Conservation (phyloP, 2,329 filamentous ascomycete species). For the Trichoderma hamatum region DNA sequence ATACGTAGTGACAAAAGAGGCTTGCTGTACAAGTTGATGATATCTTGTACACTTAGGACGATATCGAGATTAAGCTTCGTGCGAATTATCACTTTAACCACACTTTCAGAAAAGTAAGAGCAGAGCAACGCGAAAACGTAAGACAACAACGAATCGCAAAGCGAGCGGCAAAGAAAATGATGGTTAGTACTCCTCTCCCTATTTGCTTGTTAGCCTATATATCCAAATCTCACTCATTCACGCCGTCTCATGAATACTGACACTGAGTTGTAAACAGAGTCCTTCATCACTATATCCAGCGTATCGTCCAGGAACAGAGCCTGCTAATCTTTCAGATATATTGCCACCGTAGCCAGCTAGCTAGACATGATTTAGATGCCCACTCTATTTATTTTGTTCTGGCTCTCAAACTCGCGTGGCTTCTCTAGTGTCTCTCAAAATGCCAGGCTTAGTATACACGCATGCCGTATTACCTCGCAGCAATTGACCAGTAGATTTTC, state of each 20-base stretch:
- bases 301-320: not conserved
- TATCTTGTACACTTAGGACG: not conserved
- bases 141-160: not conserved
- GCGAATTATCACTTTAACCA: not conserved
- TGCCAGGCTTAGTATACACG: not conserved
- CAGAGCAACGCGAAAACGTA: not conserved
- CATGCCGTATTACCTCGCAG: not conserved
- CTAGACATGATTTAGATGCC: not conserved
- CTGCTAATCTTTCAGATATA: not conserved
- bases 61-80: not conserved
- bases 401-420: not conserved
- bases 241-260: not conserved
- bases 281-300: not conserved
- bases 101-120: not conserved
- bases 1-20: too few relatives aligned
- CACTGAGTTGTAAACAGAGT: not conserved
- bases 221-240: not conserved
- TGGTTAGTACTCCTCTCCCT: not conserved
- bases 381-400: not conserved
- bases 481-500: too few relatives aligned
- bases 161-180: not conserved
- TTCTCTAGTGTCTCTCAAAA: not conserved
- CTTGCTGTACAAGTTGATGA: not conserved
- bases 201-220: not conserved
- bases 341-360: not conserved